Evolutionary conservation across 2,329 filamentous ascomycete species (phyloP).

Genomic region (Aspergillus pseudonomiae): DNA sequence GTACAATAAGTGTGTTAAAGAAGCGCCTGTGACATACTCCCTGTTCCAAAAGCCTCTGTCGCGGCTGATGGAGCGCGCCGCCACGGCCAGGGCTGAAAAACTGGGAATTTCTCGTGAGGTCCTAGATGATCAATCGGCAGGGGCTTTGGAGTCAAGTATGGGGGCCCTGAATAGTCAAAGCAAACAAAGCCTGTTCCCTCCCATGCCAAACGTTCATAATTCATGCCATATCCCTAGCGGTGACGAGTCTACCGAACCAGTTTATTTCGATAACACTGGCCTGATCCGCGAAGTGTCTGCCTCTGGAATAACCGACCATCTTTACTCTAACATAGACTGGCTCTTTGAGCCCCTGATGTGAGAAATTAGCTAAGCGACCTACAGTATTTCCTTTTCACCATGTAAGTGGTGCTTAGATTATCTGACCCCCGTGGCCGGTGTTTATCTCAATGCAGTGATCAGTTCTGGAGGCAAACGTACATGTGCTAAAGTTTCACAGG

Average conservation of each 20-base stretch:
- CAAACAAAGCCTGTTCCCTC: neutral
- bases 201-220: neutral
- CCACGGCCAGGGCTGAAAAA: neutral
- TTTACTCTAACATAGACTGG: neutral
- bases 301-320: neutral
- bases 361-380: neutral
- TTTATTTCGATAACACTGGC: neutral
- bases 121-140: neutral
- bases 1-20: constrained; percentile 21
- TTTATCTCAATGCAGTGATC: no score
- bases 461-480: no score
- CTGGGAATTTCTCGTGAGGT: neutral
- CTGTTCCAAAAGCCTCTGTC: constrained; percentile 20
- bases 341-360: neutral
- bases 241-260: neutral
- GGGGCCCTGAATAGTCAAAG: neutral
- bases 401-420: neutral
- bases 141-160: neutral
- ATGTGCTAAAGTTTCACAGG: no score
- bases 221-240: neutral
- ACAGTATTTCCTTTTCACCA: no score
- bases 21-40: constrained; percentile 9
- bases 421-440: no score
- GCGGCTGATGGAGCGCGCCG: constrained; percentile 23
- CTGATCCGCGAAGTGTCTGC: neutral